A percentile compares a stretch with the other conserved stretches of the same genome.
phyloP scores from a whole-genome alignment of 306 rosid genomes.

The Mimosa bimucronata region DNA sequence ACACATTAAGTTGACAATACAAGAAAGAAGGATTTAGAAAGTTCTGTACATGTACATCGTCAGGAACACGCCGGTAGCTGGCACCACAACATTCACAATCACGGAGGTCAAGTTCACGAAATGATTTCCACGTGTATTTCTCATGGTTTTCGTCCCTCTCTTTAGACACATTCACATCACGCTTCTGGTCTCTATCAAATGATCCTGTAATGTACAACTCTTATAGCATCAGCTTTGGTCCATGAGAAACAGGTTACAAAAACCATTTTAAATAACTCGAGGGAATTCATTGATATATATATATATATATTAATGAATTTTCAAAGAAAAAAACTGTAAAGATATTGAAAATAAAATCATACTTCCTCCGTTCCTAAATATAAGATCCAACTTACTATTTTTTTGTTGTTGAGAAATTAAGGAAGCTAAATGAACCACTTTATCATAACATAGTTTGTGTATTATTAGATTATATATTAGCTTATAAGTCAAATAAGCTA shows the following conservation, averaged over 20 bases:
- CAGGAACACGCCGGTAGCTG: conserved; percentile 91
- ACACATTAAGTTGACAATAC: conserved; percentile 1
- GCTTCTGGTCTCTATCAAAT: conserved; percentile 67
- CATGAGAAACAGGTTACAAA: conserved; percentile 8
- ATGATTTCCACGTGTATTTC: conserved; percentile 78
- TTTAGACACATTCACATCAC: conserved; percentile 66
- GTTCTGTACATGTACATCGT: conserved; percentile 60
- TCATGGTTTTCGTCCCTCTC: conserved; percentile 81
- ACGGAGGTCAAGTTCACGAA: conserved; percentile 92
- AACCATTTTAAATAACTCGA: conserved; percentile 14
- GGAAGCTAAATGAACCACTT: no score
- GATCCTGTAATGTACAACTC: conserved; percentile 62
- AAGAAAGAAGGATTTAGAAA: conserved; percentile 15
- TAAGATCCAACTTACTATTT: no score
- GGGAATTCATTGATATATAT: conserved; percentile 20
- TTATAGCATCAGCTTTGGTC: conserved; percentile 38
- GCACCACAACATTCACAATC: conserved; percentile 78
- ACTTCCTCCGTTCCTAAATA: no score
- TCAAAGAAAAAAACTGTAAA: no score
- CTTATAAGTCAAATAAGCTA: no score
- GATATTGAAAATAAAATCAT: no score
- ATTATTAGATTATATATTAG: no score
- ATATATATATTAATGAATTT: no score
- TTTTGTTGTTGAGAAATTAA: no score
- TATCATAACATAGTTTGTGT: no score